Base-by-base conservation (phyloP, 352 stramenopile species). In the Pythium brassicae region DNA sequence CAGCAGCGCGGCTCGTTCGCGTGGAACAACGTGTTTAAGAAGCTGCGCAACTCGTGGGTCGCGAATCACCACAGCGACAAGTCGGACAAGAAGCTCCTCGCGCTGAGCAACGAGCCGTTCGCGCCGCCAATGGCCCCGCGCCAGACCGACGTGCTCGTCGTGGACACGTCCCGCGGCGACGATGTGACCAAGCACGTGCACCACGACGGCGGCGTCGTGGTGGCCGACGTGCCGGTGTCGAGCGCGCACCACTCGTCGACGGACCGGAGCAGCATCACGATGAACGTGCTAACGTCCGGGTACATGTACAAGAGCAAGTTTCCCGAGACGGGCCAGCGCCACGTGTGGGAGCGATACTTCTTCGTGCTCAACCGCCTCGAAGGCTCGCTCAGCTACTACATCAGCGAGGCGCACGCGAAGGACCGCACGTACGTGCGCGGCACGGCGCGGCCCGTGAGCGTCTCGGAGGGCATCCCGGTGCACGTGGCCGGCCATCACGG, bases 241-340 rank as follows among this genome's bases (percentile, higher is more conserved):
- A 65, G 71, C 27, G 35, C 50, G 4, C 45, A 57, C 40, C 47
- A 59, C 25, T 43, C 44, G 37, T 55, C 37, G 6, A 69, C 60
- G 8, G 69, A 66, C 11, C 74, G 72, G 39, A 62, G n/a, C n/a
- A 34, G 52, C 50, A 37, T 39, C 27, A 59, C 59, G 7, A 70
- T 75, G 60, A 90, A 92, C 50, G 77, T 88, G 19, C 54, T 92
- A 39, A 92, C 82, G 23, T 72, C 72, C n/a, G 85, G 85, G 6
- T 94, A 94, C 72, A 90, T 94, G 82, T 94, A 92, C 69, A 91
- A 92, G 61, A 94, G 77, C 74, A 89, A 88, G 61, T 75, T 92
- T 23, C 82, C 85, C 0, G 83, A 92, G 62, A 89, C 81, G 2
- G 85, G 85, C 14, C 80, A 94, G 66, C 67, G 76, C 17, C 83